Evolutionary conservation across 345 rosid genomes (phyloP).

Genomic region (Arabis alpina): DNA sequence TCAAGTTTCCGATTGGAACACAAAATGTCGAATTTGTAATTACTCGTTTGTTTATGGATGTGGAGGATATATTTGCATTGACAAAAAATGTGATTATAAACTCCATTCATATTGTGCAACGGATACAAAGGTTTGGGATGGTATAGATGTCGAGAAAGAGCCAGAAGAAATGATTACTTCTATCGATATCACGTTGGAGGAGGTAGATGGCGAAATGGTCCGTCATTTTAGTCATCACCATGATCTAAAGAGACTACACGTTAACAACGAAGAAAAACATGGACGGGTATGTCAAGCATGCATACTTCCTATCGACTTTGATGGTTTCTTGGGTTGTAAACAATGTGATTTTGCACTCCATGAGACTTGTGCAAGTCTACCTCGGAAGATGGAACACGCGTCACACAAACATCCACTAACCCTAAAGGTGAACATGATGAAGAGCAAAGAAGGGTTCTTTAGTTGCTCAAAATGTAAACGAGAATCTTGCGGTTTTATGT

Average conservation of each 20-base stretch:
- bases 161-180: neutral
- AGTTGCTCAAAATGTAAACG: slow-evolving; percentile 2
- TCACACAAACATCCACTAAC: neutral
- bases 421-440: neutral
- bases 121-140: neutral
- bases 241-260: neutral
- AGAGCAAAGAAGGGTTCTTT: slow-evolving; percentile 20
- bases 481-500: slow-evolving; percentile 29
- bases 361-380: slow-evolving; percentile 19
- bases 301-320: slow-evolving; percentile 8
- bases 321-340: slow-evolving; percentile 11
- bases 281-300: slow-evolving; percentile 16
- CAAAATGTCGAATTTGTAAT: neutral
- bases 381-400: neutral
- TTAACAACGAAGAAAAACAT: neutral
- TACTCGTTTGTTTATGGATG: neutral
- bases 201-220: too few species aligned
- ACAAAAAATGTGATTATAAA: neutral
- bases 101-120: slow-evolving; percentile 12
- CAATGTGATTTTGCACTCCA: slow-evolving; percentile 26
- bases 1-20: neutral
- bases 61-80: slow-evolving; percentile 14
- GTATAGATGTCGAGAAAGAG: slow-evolving; percentile 18
- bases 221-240: too few species aligned
- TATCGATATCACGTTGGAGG: too few species aligned